These are phyloP conservation scores for Paxillus ammoniavirescens DNA, from an alignment of 768 basidiomycete species.

Conservation along the genomic window DNA sequence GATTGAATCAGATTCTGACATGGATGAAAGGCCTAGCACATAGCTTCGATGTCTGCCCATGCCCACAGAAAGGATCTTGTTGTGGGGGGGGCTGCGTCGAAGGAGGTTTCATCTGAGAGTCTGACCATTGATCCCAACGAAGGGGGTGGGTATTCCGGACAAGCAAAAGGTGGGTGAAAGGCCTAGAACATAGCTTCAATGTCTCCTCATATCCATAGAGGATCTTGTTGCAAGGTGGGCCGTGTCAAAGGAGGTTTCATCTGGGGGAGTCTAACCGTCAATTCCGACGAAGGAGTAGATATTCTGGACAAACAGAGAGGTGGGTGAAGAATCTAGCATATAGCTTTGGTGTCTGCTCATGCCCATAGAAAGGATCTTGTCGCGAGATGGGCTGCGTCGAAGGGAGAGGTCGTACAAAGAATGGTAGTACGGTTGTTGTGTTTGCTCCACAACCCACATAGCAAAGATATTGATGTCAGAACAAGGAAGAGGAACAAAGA, in stretches of 20 bases:
- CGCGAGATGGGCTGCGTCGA: constrained; percentile 29
- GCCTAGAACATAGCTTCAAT: too few species aligned
- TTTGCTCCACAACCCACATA: constrained; percentile 61
- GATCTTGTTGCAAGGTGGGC: too few species aligned
- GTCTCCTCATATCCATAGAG: too few species aligned
- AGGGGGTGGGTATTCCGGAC: too few species aligned
- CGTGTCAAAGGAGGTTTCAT: too few species aligned
- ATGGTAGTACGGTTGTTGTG: constrained; percentile 76
- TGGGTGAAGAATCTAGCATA: constrained; percentile 81
- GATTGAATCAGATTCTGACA: constrained; percentile 69
- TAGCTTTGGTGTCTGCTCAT: constrained; percentile 67
- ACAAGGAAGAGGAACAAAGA: background rate
- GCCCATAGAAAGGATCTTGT: constrained; percentile 46
- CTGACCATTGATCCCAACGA: too few species aligned
- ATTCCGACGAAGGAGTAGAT: constrained; percentile 50
- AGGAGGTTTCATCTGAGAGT: background rate
- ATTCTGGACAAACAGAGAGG: constrained; percentile 83
- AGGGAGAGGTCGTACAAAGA: constrained; percentile 66
- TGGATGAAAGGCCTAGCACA: constrained; percentile 81
- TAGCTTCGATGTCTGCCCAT: constrained; percentile 67
- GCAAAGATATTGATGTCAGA: background rate
- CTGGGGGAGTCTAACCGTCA: background rate
- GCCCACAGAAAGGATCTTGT: constrained; percentile 46
- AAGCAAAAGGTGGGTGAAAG: too few species aligned
- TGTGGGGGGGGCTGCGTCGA: constrained; percentile 29